Evolutionary conservation across 768 basidiomycete species (phyloP).

Genomic region (Panellus pusillus): DNA sequence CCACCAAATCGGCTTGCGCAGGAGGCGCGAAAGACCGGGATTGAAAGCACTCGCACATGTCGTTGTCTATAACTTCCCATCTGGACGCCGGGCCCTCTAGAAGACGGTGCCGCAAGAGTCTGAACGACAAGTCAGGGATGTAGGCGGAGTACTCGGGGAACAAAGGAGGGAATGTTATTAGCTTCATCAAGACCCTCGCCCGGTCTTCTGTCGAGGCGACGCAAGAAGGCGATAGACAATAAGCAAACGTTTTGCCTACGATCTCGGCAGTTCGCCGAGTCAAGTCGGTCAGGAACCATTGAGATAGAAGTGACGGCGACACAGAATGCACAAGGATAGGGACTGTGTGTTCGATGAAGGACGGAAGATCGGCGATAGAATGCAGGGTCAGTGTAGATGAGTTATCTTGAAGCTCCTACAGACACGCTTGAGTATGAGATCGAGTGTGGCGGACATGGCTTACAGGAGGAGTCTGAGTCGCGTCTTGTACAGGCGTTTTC

Average conservation of each 20-base stretch:
- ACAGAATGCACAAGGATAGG: constrained; percentile 45
- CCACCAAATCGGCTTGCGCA: constrained; percentile 33
- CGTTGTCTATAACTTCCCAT: constrained; percentile 37
- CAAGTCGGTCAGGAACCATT: constrained; percentile 53
- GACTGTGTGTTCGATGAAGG: constrained; percentile 47
- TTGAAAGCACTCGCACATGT: constrained; percentile 26
- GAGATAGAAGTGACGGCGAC: constrained; percentile 41
- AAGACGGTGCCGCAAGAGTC: constrained; percentile 45
- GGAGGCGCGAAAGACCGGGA: constrained; percentile 22
- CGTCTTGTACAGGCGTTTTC: constrained; percentile 34
- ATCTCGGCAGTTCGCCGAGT: constrained; percentile 41
- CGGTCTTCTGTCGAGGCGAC: constrained; percentile 33
- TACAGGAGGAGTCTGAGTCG: constrained; percentile 35
- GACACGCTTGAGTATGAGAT: constrained; percentile 13
- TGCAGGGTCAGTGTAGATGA: constrained; percentile 38
- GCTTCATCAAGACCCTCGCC: constrained; percentile 38
- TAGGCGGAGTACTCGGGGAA: constrained; percentile 32
- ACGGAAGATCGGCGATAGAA: constrained; percentile 40
- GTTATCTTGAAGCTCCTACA: constrained; percentile 34
- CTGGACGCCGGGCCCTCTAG: constrained; percentile 39
- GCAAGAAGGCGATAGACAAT: constrained; percentile 41
- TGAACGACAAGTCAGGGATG: constrained; percentile 35
- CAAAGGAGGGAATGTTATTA: constrained; percentile 33
- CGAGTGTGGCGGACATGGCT: neutral
- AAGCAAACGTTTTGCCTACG: constrained; percentile 41